Percentiles rank a stretch among this genome's conserved stretches.
Evolutionary conservation across 2,329 filamentous ascomycete genomes (phyloP).

Genomic region (Penicillium sp.): DNA sequence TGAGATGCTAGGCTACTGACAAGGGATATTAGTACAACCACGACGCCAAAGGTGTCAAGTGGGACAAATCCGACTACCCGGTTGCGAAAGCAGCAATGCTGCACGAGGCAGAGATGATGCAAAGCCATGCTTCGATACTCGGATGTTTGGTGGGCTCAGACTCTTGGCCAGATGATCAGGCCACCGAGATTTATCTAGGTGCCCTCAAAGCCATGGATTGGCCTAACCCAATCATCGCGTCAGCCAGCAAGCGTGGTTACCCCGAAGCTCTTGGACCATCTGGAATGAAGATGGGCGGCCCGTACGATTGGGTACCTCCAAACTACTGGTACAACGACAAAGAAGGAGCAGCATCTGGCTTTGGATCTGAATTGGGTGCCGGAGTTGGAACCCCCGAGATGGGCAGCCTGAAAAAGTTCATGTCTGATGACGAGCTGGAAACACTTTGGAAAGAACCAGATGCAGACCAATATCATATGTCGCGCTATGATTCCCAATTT

Average conservation of each 20-base stretch:
- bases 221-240: constrained; percentile 57
- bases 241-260: constrained; percentile 56
- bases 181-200: constrained; percentile 53
- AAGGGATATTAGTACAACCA: constrained; percentile 51
- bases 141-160: constrained; percentile 61
- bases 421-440: constrained; percentile 50
- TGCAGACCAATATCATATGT: constrained; percentile 60
- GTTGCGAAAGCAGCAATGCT: constrained; percentile 56
- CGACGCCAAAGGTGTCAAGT: constrained; percentile 48
- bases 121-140: constrained; percentile 58
- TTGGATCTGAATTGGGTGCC: constrained; percentile 61
- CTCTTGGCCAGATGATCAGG: constrained; percentile 60
- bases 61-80: constrained; percentile 54
- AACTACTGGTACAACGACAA: constrained; percentile 61
- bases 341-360: constrained; percentile 59
- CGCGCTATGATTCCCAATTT: constrained; percentile 54
- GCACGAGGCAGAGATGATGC: constrained; percentile 60
- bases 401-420: constrained; percentile 53
- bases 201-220: constrained; percentile 53
- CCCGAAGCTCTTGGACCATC: constrained; percentile 53
- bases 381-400: constrained; percentile 62
- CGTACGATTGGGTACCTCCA: constrained; percentile 65
- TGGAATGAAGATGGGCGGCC: constrained; percentile 65
- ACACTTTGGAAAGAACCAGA: constrained; percentile 57
- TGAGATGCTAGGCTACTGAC: not conserved